Evolutionary conservation across 345 rosid species (phyloP).

Genomic region (Rhizophora mangle): DNA sequence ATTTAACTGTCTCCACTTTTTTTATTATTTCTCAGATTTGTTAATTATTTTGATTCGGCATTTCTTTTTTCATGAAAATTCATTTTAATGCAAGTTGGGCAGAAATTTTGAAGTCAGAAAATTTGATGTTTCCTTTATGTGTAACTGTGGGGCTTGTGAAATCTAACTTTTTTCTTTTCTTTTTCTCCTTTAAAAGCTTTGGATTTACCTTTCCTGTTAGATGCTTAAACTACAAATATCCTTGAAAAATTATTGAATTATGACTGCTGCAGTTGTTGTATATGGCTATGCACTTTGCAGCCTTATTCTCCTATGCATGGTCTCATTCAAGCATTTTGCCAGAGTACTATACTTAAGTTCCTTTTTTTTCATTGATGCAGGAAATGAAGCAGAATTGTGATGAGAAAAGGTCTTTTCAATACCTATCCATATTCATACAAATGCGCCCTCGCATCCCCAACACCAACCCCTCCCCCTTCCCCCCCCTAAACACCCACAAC

Average conservation of each 20-base stretch:
- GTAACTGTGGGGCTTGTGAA: no score
- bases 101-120: no score
- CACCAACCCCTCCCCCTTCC: neutral
- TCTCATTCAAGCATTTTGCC: constrained; percentile 5
- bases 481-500: no score
- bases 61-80: neutral
- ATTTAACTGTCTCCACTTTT: neutral
- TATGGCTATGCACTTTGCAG: neutral
- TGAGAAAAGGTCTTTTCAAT: constrained; percentile 63
- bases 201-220: no score
- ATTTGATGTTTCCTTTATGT: no score
- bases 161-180: neutral
- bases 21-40: neutral
- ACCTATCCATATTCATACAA: neutral
- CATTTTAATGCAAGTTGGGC: no score
- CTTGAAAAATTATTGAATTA: neutral
- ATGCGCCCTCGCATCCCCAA: neutral
- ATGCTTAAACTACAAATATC: neutral
- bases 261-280: neutral
- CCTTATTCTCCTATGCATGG: neutral
- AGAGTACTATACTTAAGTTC: neutral
- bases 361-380: constrained; percentile 39
- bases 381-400: constrained; percentile 97
- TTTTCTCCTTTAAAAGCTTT: neutral
- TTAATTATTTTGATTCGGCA: neutral